Base-by-base conservation (phyloP, 345 rosid species). In the Tarenaya hassleriana region DNA sequence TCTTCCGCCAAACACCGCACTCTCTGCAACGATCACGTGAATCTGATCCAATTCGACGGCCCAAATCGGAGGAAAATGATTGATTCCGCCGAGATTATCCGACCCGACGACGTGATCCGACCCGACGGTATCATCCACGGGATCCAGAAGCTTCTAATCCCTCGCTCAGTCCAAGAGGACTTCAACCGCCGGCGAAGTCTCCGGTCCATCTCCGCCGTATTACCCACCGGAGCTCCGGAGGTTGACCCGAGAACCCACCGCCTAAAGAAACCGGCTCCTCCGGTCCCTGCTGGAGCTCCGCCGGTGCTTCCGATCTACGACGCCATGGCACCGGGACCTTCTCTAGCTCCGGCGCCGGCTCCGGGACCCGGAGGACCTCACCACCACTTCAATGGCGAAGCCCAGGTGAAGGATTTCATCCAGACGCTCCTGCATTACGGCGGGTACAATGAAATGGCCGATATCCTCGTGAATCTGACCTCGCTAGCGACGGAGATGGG, bases 391-490 rank as follows among this genome's bases (percentile, higher is more conserved):
- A n/a, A n/a, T n/a, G n/a, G n/a, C n/a, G n/a, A n/a, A n/a, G n/a
- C n/a, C n/a, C n/a, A n/a, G n/a, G n/a, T n/a, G n/a, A n/a, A n/a
- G n/a, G n/a, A 84, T 41, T 84, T 84, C 43, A 84, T 84, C 9
- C 73, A 77, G 34, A 84, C 94, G 1, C 64, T 84, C 2, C 29
- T 84, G 10, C 83, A 71, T 10, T 84, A 81, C 67, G 88, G 94
- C 9, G 94, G 94, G 1, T 84, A 84, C 75, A 84, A 81, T 37
- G 94, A 84, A 63, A 71, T 84, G 78, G 94, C 94, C 0, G 94
- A 84, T 24, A 81, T 84, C 39, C 41, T 84, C 5, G 94, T 84
- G 4, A 84, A 84, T 42, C 68, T 84, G 14, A 81, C 94, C 10
- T 84, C 94, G 20, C 6, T 84, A 7, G 94, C 94, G 1, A 79